Conservation (phyloP, 2,329 filamentous ascomycete genomes). For the Cordyceps pruinosa region DNA sequence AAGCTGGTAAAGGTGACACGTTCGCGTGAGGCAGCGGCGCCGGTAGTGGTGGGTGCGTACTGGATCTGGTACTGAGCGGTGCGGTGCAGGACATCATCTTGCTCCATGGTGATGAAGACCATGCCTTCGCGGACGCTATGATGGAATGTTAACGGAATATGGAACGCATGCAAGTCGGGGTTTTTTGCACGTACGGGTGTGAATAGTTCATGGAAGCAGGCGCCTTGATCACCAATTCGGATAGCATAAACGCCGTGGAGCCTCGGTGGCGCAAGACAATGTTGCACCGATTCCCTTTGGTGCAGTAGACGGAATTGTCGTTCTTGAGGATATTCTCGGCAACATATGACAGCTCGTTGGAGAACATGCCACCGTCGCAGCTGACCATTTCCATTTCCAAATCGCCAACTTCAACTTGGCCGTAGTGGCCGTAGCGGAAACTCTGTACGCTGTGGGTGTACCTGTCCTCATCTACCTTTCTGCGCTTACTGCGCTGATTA, state of each 20-base stretch:
- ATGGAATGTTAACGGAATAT: constrained; percentile 15
- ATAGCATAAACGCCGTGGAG: constrained; percentile 71
- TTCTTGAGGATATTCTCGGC: constrained; percentile 78
- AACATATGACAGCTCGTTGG: constrained; percentile 56
- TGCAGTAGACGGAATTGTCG: constrained; percentile 83
- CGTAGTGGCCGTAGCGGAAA: constrained; percentile 78
- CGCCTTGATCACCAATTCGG: constrained; percentile 82
- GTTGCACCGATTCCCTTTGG: constrained; percentile 80
- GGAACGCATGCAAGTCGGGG: background rate
- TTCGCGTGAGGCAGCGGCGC: background rate
- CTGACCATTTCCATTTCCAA: constrained; percentile 82
- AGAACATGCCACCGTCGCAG: constrained; percentile 74
- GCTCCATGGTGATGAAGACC: constrained; percentile 83
- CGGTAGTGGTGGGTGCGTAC: constrained; percentile 35
- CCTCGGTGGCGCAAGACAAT: constrained; percentile 77
- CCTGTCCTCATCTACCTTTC: constrained; percentile 62
- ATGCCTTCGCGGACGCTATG: constrained; percentile 79
- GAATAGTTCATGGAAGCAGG: constrained; percentile 70
- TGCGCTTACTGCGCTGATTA: constrained; percentile 53
- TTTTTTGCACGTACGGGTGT: constrained; percentile 63
- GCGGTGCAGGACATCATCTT: constrained; percentile 64
- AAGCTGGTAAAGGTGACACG: background rate
- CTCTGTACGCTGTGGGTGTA: constrained; percentile 42
- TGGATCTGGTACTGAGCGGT: constrained; percentile 72
- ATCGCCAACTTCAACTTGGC: constrained; percentile 76